Evolutionary conservation across 768 basidiomycete genomes (phyloP).

Genomic region (Clathrus columnatus): DNA sequence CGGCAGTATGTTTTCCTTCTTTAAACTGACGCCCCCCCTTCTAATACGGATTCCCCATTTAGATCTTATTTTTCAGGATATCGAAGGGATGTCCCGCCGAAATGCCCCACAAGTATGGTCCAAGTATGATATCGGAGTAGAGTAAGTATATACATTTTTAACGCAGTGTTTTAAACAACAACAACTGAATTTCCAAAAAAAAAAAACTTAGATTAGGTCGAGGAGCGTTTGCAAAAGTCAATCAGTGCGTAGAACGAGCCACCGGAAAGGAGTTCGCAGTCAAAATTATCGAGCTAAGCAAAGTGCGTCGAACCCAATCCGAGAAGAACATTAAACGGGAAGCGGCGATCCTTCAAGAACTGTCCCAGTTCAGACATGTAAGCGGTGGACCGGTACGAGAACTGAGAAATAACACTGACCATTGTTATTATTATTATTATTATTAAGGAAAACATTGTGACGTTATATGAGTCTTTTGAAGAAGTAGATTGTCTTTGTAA

Average conservation of each 20-base stretch:
- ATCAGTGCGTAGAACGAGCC: conserved; percentile 64
- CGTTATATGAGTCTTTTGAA: conserved; percentile 17
- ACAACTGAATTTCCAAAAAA: background rate
- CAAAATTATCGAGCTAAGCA: conserved; percentile 67
- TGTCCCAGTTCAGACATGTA: conserved; percentile 3
- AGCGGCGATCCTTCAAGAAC: conserved; percentile 5
- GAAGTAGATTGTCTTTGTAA: conserved; percentile 8
- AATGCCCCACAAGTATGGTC: conserved; percentile 48
- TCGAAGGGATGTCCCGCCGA: conserved; percentile 35
- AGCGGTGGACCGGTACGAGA: no score
- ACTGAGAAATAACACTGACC: no score
- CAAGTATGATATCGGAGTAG: conserved; percentile 54
- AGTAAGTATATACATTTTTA: conserved; percentile 18
- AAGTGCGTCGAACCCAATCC: conserved; percentile 28
- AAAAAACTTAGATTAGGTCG: conserved; percentile 54
- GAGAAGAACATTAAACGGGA: conserved; percentile 24
- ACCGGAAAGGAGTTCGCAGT: conserved; percentile 76
- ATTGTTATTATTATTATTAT: background rate
- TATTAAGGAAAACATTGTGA: conserved; percentile 15
- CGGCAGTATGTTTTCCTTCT: background rate
- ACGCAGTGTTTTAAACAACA: background rate
- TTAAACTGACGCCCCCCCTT: conserved; percentile 25
- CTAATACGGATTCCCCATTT: conserved; percentile 42
- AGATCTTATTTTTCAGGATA: conserved; percentile 71
- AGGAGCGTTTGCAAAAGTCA: conserved; percentile 87